Evolutionary conservation across 371 early-diverging fungal genomes (phyloP).

Genomic region (Parasitella parasitica): DNA sequence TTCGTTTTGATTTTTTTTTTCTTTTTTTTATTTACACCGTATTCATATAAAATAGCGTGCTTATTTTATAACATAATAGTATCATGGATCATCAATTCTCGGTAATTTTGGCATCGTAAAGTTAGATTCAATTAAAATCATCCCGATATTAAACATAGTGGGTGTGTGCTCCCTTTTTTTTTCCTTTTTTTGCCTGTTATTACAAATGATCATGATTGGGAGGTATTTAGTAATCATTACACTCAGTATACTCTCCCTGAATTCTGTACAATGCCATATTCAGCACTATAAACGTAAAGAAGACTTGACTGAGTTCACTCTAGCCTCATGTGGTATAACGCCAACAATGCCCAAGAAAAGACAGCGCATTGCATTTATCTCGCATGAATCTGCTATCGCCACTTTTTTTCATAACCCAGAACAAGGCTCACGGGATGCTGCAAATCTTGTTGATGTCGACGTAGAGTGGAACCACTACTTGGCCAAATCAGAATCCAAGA

Average conservation of each 20-base stretch:
- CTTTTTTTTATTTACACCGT: too few species aligned
- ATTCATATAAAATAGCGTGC: background rate
- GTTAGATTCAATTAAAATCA: slow-evolving; percentile 3
- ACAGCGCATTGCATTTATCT: slow-evolving; percentile 29
- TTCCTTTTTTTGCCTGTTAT: background rate
- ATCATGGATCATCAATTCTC: background rate
- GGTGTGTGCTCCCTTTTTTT: background rate
- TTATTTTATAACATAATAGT: background rate
- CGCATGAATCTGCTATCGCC: slow-evolving; percentile 33
- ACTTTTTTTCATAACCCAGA: slow-evolving; percentile 38
- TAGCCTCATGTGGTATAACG: background rate
- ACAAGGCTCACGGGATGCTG: slow-evolving; percentile 46
- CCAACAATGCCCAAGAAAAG: background rate
- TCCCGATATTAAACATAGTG: background rate
- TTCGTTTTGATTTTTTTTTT: too few species aligned
- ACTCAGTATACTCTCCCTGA: background rate
- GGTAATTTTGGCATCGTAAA: slow-evolving; percentile 4
- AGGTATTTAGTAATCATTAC: background rate
- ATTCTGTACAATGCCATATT: background rate
- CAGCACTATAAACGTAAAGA: background rate
- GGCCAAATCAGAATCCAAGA: slow-evolving; percentile 19
- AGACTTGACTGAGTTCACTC: background rate
- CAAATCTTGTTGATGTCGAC: slow-evolving; percentile 34
- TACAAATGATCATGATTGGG: background rate
- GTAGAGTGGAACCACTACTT: slow-evolving; percentile 41